Conservation (phyloP, 164 flowering plant species). For the Berberis thunbergii region DNA sequence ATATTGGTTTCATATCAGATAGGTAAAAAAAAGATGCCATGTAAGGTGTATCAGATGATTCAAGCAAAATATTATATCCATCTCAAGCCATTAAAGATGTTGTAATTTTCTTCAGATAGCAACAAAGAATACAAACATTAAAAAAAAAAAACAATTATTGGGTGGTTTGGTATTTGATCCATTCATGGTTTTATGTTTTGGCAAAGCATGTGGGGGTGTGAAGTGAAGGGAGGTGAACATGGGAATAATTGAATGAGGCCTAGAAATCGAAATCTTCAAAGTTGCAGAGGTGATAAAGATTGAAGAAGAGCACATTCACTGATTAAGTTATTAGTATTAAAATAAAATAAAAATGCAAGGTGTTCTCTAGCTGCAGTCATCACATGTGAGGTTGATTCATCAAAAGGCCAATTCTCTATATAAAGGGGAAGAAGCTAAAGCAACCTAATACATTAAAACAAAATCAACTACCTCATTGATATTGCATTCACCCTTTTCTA, state of each 20-base stretch:
- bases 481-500: neutral
- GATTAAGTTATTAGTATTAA: neutral
- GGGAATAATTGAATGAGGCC: constrained; percentile 10
- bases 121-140: constrained; percentile 10
- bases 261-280: constrained; percentile 28
- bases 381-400: constrained; percentile 39
- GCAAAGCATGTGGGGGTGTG: constrained; percentile 10
- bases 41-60: constrained; percentile 19
- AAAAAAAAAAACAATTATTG: constrained; percentile 5
- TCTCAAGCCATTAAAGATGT: constrained; percentile 2
- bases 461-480: neutral
- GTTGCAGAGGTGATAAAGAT: constrained; percentile 16
- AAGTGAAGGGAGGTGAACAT: constrained; percentile 8
- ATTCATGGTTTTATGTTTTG: constrained; percentile 25
- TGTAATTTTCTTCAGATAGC: constrained; percentile 13
- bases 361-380: constrained; percentile 21
- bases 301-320: constrained; percentile 9
- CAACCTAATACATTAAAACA: neutral
- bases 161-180: constrained; percentile 14
- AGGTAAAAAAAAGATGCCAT: constrained; percentile 23
- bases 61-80: constrained; percentile 2
- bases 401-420: constrained; percentile 18
- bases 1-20: constrained; percentile 5
- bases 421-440: constrained; percentile 10
- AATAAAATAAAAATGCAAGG: neutral